Conservation (phyloP, 2,329 filamentous ascomycete species). For the Apiospora saccharicola region DNA sequence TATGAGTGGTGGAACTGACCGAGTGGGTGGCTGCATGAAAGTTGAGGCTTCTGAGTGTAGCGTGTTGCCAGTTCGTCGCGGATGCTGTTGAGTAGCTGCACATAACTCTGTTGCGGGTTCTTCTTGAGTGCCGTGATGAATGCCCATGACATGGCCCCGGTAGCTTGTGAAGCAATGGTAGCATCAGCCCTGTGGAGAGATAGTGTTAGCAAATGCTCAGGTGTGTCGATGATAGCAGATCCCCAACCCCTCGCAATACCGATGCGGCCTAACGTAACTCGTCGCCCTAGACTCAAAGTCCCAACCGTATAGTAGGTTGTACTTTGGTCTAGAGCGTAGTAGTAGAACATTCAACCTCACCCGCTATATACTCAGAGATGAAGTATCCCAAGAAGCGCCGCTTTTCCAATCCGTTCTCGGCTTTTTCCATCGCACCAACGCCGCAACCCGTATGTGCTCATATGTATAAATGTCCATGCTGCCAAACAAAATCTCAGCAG, state of each 20-base stretch:
- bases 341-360: slow-evolving; percentile 29
- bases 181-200: slow-evolving; percentile 76
- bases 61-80: slow-evolving; percentile 86
- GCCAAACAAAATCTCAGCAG: background rate
- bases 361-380: background rate
- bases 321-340: slow-evolving; percentile 51
- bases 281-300: slow-evolving; percentile 54
- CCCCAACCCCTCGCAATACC: background rate
- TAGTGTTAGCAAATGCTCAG: slow-evolving; percentile 14
- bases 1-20: slow-evolving; percentile 65
- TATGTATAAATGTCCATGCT: background rate
- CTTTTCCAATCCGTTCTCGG: background rate
- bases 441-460: background rate
- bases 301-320: slow-evolving; percentile 42
- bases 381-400: background rate
- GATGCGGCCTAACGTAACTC: slow-evolving; percentile 51
- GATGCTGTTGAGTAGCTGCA: slow-evolving; percentile 93
- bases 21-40: slow-evolving; percentile 94
- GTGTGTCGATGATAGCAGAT: background rate
- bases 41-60: slow-evolving; percentile 93
- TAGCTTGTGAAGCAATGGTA: slow-evolving; percentile 85
- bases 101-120: slow-evolving; percentile 95
- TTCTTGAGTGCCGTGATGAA: slow-evolving; percentile 92
- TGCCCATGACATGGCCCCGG: slow-evolving; percentile 97
- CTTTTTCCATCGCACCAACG: background rate